Evolutionary conservation across 805 yeast genomes (phyloP).

Genomic region (Yarrowia divulgata): DNA sequence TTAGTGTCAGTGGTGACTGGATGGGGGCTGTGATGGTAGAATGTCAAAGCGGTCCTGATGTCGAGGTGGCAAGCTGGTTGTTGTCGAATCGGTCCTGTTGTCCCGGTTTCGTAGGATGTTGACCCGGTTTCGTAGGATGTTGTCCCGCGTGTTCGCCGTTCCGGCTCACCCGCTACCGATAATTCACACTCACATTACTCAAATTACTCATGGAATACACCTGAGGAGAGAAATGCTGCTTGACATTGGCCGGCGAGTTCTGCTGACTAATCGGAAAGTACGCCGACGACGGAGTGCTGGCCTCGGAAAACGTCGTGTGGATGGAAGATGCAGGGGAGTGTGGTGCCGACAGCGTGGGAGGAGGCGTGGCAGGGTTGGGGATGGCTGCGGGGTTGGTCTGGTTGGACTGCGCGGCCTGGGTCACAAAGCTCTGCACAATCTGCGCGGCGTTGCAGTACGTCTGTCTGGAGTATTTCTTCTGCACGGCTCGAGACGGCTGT

Average conservation of each 20-base stretch:
- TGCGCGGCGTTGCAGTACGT: constrained; percentile 49
- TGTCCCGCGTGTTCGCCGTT: no score
- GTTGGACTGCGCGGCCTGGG: constrained; percentile 20
- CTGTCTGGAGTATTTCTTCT: constrained; percentile 52
- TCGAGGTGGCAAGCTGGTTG: no score
- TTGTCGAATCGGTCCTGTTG: no score
- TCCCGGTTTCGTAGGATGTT: no score
- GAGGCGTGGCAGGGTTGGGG: constrained; percentile 46
- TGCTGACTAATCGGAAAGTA: constrained; percentile 25
- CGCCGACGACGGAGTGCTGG: constrained; percentile 34
- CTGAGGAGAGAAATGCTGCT: constrained; percentile 32
- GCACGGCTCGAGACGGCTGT: constrained; percentile 51
- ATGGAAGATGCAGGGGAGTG: constrained; percentile 33
- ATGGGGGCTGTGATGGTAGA: no score
- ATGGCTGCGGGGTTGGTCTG: constrained; percentile 4
- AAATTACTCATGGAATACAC: constrained; percentile 28
- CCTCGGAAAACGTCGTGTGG: constrained; percentile 39
- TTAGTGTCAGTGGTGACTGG: no score
- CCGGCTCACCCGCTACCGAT: background rate
- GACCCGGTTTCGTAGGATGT: no score
- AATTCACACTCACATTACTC: constrained; percentile 24
- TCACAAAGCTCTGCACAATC: constrained; percentile 48
- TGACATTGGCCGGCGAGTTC: constrained; percentile 33
- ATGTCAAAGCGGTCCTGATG: no score
- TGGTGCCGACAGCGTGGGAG: constrained; percentile 42